A percentile compares a stretch with the other conserved stretches of the same genome.
Evolutionary conservation across 2,329 filamentous ascomycete species (phyloP).

Genomic region (Aureobasidium melanogenum): DNA sequence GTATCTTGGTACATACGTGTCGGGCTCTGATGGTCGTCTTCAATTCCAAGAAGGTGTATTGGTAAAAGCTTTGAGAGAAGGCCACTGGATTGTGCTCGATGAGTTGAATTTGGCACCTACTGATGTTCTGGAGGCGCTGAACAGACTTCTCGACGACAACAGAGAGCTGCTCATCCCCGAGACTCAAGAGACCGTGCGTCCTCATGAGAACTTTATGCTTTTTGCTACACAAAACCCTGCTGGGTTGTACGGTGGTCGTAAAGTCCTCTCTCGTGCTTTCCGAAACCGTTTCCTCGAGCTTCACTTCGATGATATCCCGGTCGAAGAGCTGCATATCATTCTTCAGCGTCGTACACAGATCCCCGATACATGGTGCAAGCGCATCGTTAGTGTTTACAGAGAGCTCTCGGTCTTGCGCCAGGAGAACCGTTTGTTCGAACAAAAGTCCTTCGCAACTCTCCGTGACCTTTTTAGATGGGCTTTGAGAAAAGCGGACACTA

Average conservation of each 20-base stretch:
- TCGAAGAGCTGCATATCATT: conserved; percentile 87
- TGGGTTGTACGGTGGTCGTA: conserved; percentile 88
- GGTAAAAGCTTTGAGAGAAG: conserved; percentile 83
- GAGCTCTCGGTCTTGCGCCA: conserved; percentile 85
- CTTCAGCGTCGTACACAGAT: conserved; percentile 81
- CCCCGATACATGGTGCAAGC: conserved; percentile 80
- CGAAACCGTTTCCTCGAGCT: conserved; percentile 94
- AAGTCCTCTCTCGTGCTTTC: conserved; percentile 87
- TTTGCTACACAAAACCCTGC: conserved; percentile 98
- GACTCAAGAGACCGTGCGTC: conserved; percentile 86
- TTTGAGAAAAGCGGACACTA: conserved; percentile 69
- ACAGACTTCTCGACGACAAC: conserved; percentile 92
- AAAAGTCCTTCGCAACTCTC: conserved; percentile 94
- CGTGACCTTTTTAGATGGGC: conserved; percentile 96
- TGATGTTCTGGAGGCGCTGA: conserved; percentile 91
- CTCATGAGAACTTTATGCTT: conserved; percentile 92
- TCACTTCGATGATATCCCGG: conserved; percentile 96
- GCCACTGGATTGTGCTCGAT: conserved; percentile 96
- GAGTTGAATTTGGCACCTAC: conserved; percentile 95
- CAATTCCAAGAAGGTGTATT: conserved; percentile 89
- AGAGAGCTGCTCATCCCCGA: conserved; percentile 91
- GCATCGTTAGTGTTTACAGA: conserved; percentile 89
- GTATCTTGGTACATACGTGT: conserved; percentile 91
- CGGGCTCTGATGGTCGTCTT: conserved; percentile 73
- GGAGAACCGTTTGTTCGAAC: conserved; percentile 84